These are phyloP conservation scores for Fusarium neocosmosporiellum DNA, from an alignment of 2,329 filamentous ascomycete genomes.

Conservation along the genomic window DNA sequence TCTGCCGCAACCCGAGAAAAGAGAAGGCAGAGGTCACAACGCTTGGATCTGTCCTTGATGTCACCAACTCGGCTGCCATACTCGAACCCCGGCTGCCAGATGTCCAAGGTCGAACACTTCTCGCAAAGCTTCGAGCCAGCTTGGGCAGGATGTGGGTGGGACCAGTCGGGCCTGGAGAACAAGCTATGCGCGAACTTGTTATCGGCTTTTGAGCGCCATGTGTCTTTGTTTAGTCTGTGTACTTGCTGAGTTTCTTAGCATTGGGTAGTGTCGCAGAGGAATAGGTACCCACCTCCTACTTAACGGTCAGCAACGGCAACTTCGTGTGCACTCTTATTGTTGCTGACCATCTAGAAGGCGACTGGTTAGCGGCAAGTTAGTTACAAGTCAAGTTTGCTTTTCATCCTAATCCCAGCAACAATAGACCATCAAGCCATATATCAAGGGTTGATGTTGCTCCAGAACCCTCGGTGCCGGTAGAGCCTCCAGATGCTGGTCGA, in stretches of 20 bases:
- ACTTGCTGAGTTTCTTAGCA: neutral
- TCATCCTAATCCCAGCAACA: too few relatives aligned
- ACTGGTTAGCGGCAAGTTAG: neutral
- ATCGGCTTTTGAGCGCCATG: neutral
- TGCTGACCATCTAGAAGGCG: neutral
- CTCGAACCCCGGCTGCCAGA: neutral
- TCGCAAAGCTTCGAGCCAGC: neutral
- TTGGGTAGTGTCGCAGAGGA: too few relatives aligned
- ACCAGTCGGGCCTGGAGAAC: neutral
- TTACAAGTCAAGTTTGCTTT: neutral
- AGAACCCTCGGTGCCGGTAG: too few relatives aligned
- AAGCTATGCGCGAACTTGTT: neutral
- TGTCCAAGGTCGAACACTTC: neutral
- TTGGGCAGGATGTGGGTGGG: rapidly evolving
- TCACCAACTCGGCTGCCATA: neutral
- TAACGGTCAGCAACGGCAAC: neutral
- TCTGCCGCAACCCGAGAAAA: neutral
- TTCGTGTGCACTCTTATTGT: neutral
- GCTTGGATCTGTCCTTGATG: neutral
- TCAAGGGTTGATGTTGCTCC: too few relatives aligned
- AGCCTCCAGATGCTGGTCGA: too few relatives aligned
- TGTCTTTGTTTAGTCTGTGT: neutral
- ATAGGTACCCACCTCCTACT: neutral
- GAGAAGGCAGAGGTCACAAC: neutral
- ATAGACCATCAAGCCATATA: too few relatives aligned